phyloP scores from a whole-genome alignment of 176 grass and related monocot genomes.

The Rhynchospora pubera region DNA sequence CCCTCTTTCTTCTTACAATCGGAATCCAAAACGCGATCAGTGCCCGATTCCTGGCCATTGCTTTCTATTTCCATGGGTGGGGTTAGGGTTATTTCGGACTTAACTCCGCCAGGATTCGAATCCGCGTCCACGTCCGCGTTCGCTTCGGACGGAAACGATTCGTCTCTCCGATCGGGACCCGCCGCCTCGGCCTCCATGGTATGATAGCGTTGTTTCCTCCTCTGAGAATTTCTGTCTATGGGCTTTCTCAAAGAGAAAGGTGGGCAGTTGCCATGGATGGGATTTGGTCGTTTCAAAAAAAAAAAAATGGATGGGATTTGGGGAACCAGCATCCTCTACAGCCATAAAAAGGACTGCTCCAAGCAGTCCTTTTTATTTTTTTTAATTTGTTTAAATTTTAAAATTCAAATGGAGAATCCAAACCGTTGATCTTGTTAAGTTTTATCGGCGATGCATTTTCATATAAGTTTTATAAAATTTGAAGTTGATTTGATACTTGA shows the following conservation, averaged over 20 bases:
- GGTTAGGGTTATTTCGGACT: conserved; percentile 1
- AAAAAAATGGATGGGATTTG: too few species aligned
- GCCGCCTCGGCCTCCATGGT: background rate
- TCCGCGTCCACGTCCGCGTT: background rate
- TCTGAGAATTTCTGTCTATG: background rate
- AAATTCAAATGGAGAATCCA: too few species aligned
- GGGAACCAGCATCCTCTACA: too few species aligned
- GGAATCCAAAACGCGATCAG: background rate
- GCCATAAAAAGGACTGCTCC: too few species aligned
- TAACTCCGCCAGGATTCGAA: background rate
- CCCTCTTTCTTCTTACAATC: conserved; percentile 19
- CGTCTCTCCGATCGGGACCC: background rate
- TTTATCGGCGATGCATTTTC: too few species aligned
- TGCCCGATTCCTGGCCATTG: background rate
- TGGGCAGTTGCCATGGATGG: conserved; percentile 25
- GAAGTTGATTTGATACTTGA: too few species aligned
- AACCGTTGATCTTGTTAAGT: too few species aligned
- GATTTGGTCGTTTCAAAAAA: too few species aligned
- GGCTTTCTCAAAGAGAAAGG: background rate
- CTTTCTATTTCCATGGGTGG: background rate
- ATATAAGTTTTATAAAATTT: too few species aligned
- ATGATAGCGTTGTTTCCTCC: background rate
- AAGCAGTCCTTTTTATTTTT: too few species aligned
- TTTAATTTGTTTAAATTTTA: too few species aligned
- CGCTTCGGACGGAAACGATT: background rate